Evolutionary conservation across 2,329 filamentous ascomycete species (phyloP), one percentile per base, ranked within the genome.

Genomic region (Alternaria tenuissima): DNA sequence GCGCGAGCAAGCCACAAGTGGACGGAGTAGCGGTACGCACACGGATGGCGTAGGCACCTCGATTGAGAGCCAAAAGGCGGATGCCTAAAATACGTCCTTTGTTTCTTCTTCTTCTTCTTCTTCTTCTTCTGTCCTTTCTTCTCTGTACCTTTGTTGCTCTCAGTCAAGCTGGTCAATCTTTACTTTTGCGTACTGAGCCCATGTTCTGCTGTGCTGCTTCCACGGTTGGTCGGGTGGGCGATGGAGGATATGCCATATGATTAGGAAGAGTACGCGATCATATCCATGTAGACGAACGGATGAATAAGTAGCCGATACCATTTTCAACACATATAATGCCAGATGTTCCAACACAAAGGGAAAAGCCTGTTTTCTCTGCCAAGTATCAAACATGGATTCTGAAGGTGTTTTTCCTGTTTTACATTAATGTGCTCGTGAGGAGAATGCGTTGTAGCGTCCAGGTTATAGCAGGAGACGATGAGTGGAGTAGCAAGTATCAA

Each of bases 21-120:
- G 73, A 52, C 72, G 77, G 70, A 78, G 74, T 78, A 78, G 60
- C 53, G 66, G 69, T 55, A 68, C 68, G 57, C 72, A 73, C 66
- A 78, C 74, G 28, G 76, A 79, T 55, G 77, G 77, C 43, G 77
- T 79, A 4, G 77, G 77, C 42, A 79, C 77, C 32, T 64, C 70
- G 63, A 44, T 63, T 16, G 63, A 72, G 61, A 58, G 51, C 28
- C 55, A 47, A 67, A 78, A 78, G 73, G 74, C 68, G 48, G 69
- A 67, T 46, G 68, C 70, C 68, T 68, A 70, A 76, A 71, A 70
- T 66, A 47, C 65, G 58, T 62, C 55, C 22, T 54, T 53, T 30
- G 32, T 42, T 55, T 22, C 22, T 22, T 57, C 18, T 51, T 39
- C 44, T 54, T 57, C 18, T 51, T 42, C n/a, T n/a, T n/a, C 39